Base-by-base conservation (phyloP, 768 basidiomycete genomes). In the Xanthoconium stramineum region DNA sequence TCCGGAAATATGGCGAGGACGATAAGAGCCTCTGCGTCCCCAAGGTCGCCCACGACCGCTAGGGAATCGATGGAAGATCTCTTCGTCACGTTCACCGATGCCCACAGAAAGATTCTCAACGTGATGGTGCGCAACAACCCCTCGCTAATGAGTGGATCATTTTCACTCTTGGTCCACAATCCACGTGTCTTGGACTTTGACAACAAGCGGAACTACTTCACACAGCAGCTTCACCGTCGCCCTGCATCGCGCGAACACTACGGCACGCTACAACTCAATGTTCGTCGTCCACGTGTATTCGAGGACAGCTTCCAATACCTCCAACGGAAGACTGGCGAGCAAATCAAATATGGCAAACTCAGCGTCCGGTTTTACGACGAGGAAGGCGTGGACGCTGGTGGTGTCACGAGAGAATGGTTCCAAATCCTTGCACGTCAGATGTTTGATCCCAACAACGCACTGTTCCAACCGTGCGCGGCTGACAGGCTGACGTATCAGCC, bases 121-220 rank as follows among this genome's bases (percentile, higher is more conserved):
- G 78, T 94, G 58, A 96, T 99, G 89, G 95, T 99, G 32, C 89
- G 97, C 60, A 98, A 95, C 71, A 98, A 98, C 69, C 97, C 97
- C 3, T 94, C 95, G 0, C 74, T 99, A 40, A 95, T 99, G 91
- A 93, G 92, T 63, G 97, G 97, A 12, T 98, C 96, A 2, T 99
- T 99, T 80, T 94, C 95, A 15, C 80, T 99, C 1, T 79, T 99
- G 60, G 90, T 99, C 45, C 87, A 95, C 74, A 99, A 99, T 65
- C 88, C 97, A 46, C 86, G 93, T 32, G 94, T 98, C 24, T 82
- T 99, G 53, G 97, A 98, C 78, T 98, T 98, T 69, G 97, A 98
- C 78, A 98, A 98, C 84, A 99, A 99, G 77, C 85, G 97, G 36
- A 96, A 95, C 67, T 95, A 93, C 74, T 94, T 94, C 76, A 86